Evolutionary conservation across 495 filamentous ascomycete genomes (phyloP).

Genomic region (Xylaria sp.): DNA sequence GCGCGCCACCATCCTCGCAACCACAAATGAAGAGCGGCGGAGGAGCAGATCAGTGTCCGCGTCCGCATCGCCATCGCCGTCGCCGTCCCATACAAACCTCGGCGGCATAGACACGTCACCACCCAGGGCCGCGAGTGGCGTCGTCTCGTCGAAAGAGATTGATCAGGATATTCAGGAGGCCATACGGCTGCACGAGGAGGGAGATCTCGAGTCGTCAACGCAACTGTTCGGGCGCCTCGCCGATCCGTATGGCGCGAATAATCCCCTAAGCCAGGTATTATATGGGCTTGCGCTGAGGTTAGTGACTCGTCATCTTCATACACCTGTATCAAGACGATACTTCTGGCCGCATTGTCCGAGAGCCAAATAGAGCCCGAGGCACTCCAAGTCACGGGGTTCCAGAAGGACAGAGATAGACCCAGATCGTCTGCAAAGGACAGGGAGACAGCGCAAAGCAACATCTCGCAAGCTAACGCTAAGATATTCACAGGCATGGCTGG

Average conservation of each 20-base stretch:
- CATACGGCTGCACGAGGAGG: conserved; percentile 90
- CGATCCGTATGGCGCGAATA: conserved; percentile 83
- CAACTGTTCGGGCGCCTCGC: conserved; percentile 86
- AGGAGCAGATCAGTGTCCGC: conserved; percentile 48
- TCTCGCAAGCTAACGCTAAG: conserved; percentile 31
- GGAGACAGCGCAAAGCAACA: conserved; percentile 2
- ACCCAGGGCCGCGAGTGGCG: conserved; percentile 33
- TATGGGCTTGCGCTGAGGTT: conserved; percentile 94
- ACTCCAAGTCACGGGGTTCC: not conserved
- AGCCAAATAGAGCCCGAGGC: not conserved
- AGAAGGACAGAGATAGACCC: not conserved
- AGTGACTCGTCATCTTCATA: conserved; percentile 40
- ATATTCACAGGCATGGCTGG: conserved; percentile 81
- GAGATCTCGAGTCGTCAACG: conserved; percentile 77
- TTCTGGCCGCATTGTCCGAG: not conserved
- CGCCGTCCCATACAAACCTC: conserved; percentile 9
- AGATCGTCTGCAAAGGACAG: not conserved
- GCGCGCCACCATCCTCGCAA: conserved; percentile 82
- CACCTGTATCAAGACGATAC: not conserved
- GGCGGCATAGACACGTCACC: conserved; percentile 15
- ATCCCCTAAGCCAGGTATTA: conserved; percentile 93
- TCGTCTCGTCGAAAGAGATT: conserved; percentile 55
- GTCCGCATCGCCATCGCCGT: conserved; percentile 37
- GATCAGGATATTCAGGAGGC: conserved; percentile 92
- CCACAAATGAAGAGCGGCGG: conserved; percentile 61